A percentile compares a stretch with the other conserved stretches of the same genome.
These are phyloP conservation scores for Wallemia mellicola DNA, from an alignment of 1,284 basidiomycete species.

Conservation along the genomic window DNA sequence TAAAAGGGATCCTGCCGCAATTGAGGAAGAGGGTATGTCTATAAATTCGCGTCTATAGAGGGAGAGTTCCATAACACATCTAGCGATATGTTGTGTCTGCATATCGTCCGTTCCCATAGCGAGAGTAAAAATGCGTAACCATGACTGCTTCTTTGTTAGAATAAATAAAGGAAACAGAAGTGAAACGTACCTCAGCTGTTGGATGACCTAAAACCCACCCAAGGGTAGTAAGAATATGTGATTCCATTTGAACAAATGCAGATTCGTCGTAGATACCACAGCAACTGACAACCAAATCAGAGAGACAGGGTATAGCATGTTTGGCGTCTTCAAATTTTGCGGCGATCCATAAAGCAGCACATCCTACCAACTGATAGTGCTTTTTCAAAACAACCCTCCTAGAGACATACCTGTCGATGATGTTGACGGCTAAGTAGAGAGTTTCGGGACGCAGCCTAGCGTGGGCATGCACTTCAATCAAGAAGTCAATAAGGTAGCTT, in stretches of 20 bases:
- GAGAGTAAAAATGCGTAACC: neutral
- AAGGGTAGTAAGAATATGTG: slow-evolving; percentile 81
- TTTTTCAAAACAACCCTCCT: slow-evolving; percentile 95
- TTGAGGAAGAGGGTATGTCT: slow-evolving; percentile 48
- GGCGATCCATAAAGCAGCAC: slow-evolving; percentile 92
- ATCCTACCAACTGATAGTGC: slow-evolving; percentile 97
- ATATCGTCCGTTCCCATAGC: slow-evolving; percentile 38
- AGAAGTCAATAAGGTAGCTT: slow-evolving; percentile 92
- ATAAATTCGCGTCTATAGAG: slow-evolving; percentile 90
- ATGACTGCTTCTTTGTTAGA: neutral
- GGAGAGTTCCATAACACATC: slow-evolving; percentile 95
- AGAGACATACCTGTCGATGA: slow-evolving; percentile 95
- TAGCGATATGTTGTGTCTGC: slow-evolving; percentile 71
- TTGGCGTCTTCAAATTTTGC: slow-evolving; percentile 99
- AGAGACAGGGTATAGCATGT: slow-evolving; percentile 81
- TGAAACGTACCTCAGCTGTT: slow-evolving; percentile 75
- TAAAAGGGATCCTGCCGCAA: slow-evolving; percentile 61
- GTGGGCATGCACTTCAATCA: slow-evolving; percentile 92
- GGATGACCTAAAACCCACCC: slow-evolving; percentile 93
- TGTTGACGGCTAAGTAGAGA: slow-evolving; percentile 89
- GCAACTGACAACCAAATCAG: slow-evolving; percentile 80
- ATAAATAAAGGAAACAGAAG: slow-evolving; percentile 15
- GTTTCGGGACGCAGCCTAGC: slow-evolving; percentile 93
- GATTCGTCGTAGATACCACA: slow-evolving; percentile 82
- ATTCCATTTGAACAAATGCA: slow-evolving; percentile 90